Evolutionary conservation across 2,329 filamentous ascomycete genomes (phyloP), one percentile per base, ranked within the genome.

Genomic region (Diaporthe amygdali): DNA sequence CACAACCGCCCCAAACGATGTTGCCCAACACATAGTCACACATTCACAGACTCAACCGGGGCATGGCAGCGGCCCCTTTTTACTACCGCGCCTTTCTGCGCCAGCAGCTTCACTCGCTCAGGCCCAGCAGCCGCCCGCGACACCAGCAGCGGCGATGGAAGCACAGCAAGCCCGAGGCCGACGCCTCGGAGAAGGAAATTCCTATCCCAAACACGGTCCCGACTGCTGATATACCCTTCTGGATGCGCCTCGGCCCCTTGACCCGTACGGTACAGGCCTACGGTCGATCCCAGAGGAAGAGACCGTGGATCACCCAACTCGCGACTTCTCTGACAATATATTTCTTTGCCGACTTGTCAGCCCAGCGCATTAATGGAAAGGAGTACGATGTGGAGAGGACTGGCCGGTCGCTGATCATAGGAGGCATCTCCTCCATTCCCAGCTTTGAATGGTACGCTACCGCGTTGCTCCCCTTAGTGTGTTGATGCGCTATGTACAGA

Each of bases 251-350:
- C 2, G 89, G 89, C 0, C 89, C 89, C 3, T 71, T 91, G 68
- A 90, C 89, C 3, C 82, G 82, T 41, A 82, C 83, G 0, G 86
- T 85, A 25, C 81, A 86, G 74, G 86, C 86, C 0, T 97, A 96
- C 79, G 91, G 88, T 20, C 88, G 91, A 27, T 89, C 91, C 56
- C 94, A 97, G 82, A 84, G 89, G 66, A 87, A 88, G 63, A 85
- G 91, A 63, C 95, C 96, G 0, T 93, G 94, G 78, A 83, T 88
- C n/a, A 97, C 94, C 12, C 95, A 98, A 83, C 80, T 97, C 72
- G 86, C 87, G 74, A 94, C 90, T 76, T 91, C 93, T 51, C 81
- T 97, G 55, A 86, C 94, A 47, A 94, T 97, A 71, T 97, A 95
- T 78, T 86, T 95, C 47, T 87, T 90, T 63, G 94, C 93, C 10